A percentile compares a stretch with the other conserved stretches of the same genome.
phyloP scores from a whole-genome alignment of 345 rosid species.

The Clarkia xantiana region DNA sequence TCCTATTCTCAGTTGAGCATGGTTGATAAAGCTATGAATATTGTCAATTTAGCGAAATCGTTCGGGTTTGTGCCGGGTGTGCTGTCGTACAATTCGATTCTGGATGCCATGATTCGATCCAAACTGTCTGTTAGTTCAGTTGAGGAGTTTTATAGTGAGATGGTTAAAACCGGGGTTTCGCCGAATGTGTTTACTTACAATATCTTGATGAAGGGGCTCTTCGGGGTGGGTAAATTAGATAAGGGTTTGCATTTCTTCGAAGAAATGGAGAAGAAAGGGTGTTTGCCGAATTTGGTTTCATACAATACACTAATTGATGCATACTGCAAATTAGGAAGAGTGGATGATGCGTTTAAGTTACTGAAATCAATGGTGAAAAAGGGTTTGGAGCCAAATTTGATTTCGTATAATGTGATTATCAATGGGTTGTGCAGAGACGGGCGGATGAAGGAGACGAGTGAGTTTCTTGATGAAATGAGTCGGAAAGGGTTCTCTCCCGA shows the following conservation, averaged over 20 bases:
- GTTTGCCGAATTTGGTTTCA: slow-evolving; percentile 77
- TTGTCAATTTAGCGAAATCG: slow-evolving; percentile 40
- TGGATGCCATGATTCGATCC: slow-evolving; percentile 59
- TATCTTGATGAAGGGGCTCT: slow-evolving; percentile 71
- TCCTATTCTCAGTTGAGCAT: slow-evolving; percentile 49
- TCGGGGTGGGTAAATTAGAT: slow-evolving; percentile 51
- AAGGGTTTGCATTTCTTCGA: slow-evolving; percentile 38
- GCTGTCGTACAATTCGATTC: slow-evolving; percentile 63
- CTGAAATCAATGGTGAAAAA: slow-evolving; percentile 43
- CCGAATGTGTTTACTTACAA: slow-evolving; percentile 81
- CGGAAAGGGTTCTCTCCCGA: slow-evolving; percentile 44
- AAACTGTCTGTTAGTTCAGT: slow-evolving; percentile 32
- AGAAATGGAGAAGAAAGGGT: slow-evolving; percentile 52
- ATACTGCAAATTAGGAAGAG: slow-evolving; percentile 40
- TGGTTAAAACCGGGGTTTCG: slow-evolving; percentile 40
- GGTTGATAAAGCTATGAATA: slow-evolving; percentile 43
- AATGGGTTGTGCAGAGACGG: slow-evolving; percentile 73
- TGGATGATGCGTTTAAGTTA: slow-evolving; percentile 43
- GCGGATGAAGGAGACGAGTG: slow-evolving; percentile 53
- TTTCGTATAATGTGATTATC: slow-evolving; percentile 56
- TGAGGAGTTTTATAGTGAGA: slow-evolving; percentile 43
- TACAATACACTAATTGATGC: slow-evolving; percentile 66
- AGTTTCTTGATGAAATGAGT: slow-evolving; percentile 44
- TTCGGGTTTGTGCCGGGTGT: slow-evolving; percentile 92
- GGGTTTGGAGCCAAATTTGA: slow-evolving; percentile 67